Evolutionary conservation across 352 stramenopile genomes (phyloP).

Genomic region (Elongisporangium prolatum): DNA sequence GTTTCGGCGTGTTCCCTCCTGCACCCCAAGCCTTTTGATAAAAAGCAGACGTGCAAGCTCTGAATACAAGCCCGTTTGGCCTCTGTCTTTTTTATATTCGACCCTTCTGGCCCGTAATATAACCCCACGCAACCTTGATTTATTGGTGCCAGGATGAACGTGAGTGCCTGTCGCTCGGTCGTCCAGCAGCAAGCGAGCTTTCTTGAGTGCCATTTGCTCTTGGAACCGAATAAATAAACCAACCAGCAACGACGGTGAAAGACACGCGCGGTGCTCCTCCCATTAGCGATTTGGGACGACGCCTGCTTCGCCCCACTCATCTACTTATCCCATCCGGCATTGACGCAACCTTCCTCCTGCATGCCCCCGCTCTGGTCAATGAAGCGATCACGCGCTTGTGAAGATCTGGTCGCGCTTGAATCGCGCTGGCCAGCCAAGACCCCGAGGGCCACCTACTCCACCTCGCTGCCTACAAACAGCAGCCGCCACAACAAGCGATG

Average conservation of each 20-base stretch:
- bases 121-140: background rate
- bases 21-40: background rate
- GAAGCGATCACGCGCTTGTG: slow-evolving; percentile 69
- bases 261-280: background rate
- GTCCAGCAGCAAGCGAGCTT: background rate
- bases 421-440: slow-evolving; percentile 12
- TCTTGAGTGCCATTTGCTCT: background rate
- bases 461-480: slow-evolving; percentile 7
- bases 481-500: slow-evolving; percentile 22
- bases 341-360: background rate
- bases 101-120: background rate
- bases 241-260: background rate
- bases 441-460: slow-evolving; percentile 3
- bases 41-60: background rate
- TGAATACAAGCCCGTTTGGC: background rate
- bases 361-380: slow-evolving; percentile 14
- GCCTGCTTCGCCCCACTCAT: background rate
- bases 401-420: slow-evolving; percentile 58
- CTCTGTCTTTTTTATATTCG: background rate
- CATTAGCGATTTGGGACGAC: background rate
- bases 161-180: background rate
- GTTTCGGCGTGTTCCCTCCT: background rate
- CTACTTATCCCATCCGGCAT: background rate
- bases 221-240: background rate
- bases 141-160: background rate